These are phyloP conservation scores for Ganoderma resinaceum DNA, from an alignment of 1,284 basidiomycete species.

Conservation along the genomic window DNA sequence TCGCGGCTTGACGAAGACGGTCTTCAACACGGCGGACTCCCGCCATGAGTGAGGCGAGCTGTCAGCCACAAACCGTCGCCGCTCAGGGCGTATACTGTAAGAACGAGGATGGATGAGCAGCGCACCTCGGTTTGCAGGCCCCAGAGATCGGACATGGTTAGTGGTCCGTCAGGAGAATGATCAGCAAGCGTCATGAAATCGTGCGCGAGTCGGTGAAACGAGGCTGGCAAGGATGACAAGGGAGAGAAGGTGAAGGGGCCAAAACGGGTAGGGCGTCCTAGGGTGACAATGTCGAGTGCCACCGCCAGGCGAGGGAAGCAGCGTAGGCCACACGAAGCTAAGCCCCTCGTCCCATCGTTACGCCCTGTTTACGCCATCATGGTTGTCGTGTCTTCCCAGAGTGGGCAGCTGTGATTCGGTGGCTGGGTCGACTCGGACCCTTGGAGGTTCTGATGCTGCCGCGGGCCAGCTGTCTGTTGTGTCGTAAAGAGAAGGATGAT, in stretches of 20 bases:
- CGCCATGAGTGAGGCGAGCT: constrained; percentile 31
- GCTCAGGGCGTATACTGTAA: not conserved
- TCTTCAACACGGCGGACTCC: constrained; percentile 28
- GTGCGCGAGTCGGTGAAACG: not conserved
- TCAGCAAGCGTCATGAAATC: constrained; percentile 15
- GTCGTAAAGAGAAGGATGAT: constrained; percentile 7
- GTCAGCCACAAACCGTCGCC: constrained; percentile 4
- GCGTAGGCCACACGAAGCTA: not conserved
- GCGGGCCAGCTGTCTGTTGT: not conserved
- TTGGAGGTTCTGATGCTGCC: constrained; percentile 1
- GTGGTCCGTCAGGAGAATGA: not conserved
- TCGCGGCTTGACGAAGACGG: constrained; percentile 15
- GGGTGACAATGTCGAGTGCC: not conserved
- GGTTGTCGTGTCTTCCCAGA: constrained; percentile 14
- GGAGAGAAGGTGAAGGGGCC: not conserved
- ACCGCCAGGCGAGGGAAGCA: not conserved
- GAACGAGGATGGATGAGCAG: not conserved
- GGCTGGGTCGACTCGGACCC: not conserved
- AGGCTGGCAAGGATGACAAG: not conserved
- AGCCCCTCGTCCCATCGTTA: not conserved
- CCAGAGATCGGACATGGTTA: constrained; percentile 17
- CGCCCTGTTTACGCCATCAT: constrained; percentile 8
- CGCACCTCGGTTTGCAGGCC: constrained; percentile 29
- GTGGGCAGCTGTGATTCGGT: constrained; percentile 16
- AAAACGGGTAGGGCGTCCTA: not conserved